Conservation (phyloP, 2,329 filamentous ascomycete genomes). For the Fusarium tanahbumbuense region DNA sequence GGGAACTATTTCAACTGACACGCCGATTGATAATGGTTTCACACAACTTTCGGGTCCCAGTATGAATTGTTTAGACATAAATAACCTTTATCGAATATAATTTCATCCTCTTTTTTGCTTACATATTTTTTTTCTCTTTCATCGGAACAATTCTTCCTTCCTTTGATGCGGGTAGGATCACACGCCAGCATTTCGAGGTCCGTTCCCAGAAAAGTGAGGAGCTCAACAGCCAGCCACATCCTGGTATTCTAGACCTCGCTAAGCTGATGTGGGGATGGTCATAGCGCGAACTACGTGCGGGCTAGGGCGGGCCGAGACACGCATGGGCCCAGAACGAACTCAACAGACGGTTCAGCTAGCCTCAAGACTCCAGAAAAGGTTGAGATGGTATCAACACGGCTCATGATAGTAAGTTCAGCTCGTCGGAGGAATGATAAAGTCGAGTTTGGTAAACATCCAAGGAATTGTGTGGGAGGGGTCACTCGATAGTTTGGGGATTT, state of each 20-base stretch:
- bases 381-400: accelerated
- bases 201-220: not conserved
- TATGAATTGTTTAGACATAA: too few species aligned
- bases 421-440: not conserved
- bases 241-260: not conserved
- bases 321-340: not conserved
- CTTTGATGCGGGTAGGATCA: too few species aligned
- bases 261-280: accelerated
- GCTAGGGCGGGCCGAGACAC: slow-evolving; percentile 2
- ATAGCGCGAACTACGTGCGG: not conserved
- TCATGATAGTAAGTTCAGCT: not conserved
- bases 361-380: not conserved
- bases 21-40: too few species aligned
- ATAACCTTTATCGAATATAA: too few species aligned
- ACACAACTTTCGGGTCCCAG: too few species aligned
- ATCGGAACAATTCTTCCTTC: too few species aligned
- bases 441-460: accelerated
- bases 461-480: not conserved
- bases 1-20: too few species aligned
- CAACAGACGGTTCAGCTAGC: not conserved
- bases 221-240: not conserved
- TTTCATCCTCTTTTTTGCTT: too few species aligned
- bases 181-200: too few species aligned
- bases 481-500: not conserved
- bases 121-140: too few species aligned